Percentiles rank a stretch among this genome's conserved stretches.
phyloP scores from a whole-genome alignment of 495 filamentous ascomycete genomes.

The Baudoinia panamericana region DNA sequence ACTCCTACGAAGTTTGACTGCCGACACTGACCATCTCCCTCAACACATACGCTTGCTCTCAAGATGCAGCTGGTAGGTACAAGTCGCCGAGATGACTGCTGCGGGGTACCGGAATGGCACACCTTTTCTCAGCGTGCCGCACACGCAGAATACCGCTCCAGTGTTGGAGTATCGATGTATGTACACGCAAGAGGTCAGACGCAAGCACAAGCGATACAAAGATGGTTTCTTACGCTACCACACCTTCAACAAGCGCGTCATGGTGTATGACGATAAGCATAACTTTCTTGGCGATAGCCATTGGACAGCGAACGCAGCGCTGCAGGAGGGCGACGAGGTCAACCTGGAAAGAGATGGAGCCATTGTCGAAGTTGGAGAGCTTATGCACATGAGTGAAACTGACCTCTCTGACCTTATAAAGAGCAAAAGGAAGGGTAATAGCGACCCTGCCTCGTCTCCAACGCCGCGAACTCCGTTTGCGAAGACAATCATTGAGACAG shows the following conservation, averaged over 20 bases:
- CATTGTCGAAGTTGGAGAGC: conserved; percentile 67
- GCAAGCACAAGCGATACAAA: conserved; percentile 85
- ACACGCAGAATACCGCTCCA: conserved; percentile 51
- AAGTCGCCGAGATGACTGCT: conserved; percentile 13
- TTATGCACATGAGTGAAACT: conserved; percentile 54
- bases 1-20: too few relatives aligned
- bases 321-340: conserved; percentile 70
- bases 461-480: conserved; percentile 1
- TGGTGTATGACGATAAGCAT: conserved; percentile 73
- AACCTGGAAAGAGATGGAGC: conserved; percentile 59
- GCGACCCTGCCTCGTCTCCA: conserved; percentile 9
- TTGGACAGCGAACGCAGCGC: conserved; percentile 51
- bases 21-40: too few relatives aligned
- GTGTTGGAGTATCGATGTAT: conserved; percentile 74
- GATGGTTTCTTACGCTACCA: conserved; percentile 81
- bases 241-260: conserved; percentile 79
- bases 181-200: conserved; percentile 68
- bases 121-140: conserved; percentile 20
- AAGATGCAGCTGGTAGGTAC: too few relatives aligned
- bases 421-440: conserved; percentile 42
- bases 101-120: conserved; percentile 14
- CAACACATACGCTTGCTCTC: too few relatives aligned
- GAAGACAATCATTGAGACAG: not conserved
- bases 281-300: conserved; percentile 78
- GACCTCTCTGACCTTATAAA: conserved; percentile 62